These are phyloP conservation scores for Hymenoscyphus occultus DNA, from an alignment of 2,329 filamentous ascomycete genomes.

Conservation along the genomic window DNA sequence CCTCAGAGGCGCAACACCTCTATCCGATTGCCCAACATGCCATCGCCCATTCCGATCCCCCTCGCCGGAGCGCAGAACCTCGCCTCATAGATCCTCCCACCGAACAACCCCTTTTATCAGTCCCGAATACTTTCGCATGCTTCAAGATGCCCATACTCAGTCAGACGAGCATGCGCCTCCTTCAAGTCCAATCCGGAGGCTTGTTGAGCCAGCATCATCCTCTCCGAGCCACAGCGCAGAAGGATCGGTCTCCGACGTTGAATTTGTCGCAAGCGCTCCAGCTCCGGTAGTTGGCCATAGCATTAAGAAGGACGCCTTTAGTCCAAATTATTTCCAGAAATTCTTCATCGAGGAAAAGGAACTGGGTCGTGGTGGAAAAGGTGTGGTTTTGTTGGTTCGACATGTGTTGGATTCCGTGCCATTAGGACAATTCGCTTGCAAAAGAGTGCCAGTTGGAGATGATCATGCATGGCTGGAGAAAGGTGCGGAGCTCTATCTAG, in stretches of 20 bases:
- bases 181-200: conserved; percentile 53
- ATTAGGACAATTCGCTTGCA: conserved; percentile 91
- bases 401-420: conserved; percentile 88
- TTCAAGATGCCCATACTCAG: conserved; percentile 53
- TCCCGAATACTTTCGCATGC: conserved; percentile 93
- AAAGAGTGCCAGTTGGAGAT: conserved; percentile 91
- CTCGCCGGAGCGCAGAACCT: conserved; percentile 46
- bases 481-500: conserved; percentile 25
- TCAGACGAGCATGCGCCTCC: conserved; percentile 42
- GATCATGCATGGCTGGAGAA: conserved; percentile 96
- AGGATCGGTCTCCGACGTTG: conserved; percentile 35
- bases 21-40: conserved; percentile 70
- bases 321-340: conserved; percentile 84
- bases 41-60: conserved; percentile 42
- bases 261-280: conserved; percentile 54
- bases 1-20: conserved; percentile 59
- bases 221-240: conserved; percentile 26
- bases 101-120: conserved; percentile 66
- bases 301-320: conserved; percentile 85
- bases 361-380: conserved; percentile 87
- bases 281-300: conserved; percentile 52
- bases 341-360: conserved; percentile 90
- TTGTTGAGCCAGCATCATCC: conserved; percentile 33
- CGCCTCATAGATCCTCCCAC: conserved; percentile 44
- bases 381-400: conserved; percentile 88